phyloP scores from a whole-genome alignment of 2,329 filamentous ascomycete species.

The Septoria petroselini region DNA sequence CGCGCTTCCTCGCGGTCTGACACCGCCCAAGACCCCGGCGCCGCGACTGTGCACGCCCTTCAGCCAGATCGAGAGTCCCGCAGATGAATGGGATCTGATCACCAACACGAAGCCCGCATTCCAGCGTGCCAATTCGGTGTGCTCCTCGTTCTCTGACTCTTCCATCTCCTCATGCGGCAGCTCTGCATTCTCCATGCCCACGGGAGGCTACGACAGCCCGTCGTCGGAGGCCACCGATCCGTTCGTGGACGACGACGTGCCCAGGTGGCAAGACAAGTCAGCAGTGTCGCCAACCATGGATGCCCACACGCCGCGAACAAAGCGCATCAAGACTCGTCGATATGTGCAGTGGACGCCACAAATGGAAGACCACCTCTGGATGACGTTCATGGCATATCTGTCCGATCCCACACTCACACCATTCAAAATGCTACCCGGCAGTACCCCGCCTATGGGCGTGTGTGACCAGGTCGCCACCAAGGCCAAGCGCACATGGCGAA shows the following conservation, averaged over 20 bases:
- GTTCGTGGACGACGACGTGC: slow-evolving; percentile 42
- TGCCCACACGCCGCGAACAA: slow-evolving; percentile 34
- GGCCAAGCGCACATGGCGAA: slow-evolving; percentile 60
- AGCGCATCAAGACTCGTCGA: slow-evolving; percentile 45
- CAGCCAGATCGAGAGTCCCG: slow-evolving; percentile 29
- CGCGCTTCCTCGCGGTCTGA: slow-evolving; percentile 39
- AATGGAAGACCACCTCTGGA: slow-evolving; percentile 66
- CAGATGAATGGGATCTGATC: slow-evolving; percentile 37
- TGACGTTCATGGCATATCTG: slow-evolving; percentile 63
- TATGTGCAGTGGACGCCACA: slow-evolving; percentile 55
- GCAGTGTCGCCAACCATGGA: slow-evolving; percentile 29
- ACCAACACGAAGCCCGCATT: slow-evolving; percentile 37
- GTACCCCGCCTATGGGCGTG: slow-evolving; percentile 61
- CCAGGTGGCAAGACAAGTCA: slow-evolving; percentile 27
- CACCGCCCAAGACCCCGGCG: slow-evolving; percentile 51
- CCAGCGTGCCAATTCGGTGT: slow-evolving; percentile 56
- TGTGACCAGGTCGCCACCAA: slow-evolving; percentile 61
- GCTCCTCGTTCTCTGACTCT: slow-evolving; percentile 60
- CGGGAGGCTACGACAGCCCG: slow-evolving; percentile 58
- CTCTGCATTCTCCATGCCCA: slow-evolving; percentile 43
- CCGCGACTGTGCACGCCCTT: slow-evolving; percentile 29
- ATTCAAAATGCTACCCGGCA: slow-evolving; percentile 64
- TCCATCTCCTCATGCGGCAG: slow-evolving; percentile 60
- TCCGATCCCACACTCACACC: slow-evolving; percentile 64
- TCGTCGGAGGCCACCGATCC: slow-evolving; percentile 59